These are phyloP conservation scores for Fusarium begoniae DNA, from an alignment of 2,329 filamentous ascomycete species.

Conservation along the genomic window DNA sequence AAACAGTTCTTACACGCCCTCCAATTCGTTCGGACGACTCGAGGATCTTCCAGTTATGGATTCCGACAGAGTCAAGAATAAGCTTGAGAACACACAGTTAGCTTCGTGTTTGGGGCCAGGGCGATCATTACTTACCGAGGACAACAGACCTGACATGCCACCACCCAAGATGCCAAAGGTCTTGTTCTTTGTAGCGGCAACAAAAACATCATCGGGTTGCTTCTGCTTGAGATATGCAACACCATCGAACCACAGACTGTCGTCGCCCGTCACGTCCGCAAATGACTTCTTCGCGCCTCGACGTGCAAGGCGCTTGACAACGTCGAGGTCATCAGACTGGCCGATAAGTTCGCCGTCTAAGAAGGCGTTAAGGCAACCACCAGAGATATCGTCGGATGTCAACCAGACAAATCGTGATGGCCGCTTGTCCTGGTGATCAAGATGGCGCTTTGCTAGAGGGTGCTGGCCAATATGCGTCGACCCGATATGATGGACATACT, in stretches of 20 bases:
- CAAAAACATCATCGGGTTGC: constrained; percentile 36
- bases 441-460: constrained; percentile 33
- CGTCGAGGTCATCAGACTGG: constrained; percentile 13
- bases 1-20: constrained; percentile 54
- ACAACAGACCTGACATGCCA: constrained; percentile 47
- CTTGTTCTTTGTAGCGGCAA: constrained; percentile 37
- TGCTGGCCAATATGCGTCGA: constrained; percentile 36
- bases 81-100: constrained; percentile 8
- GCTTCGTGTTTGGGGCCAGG: rapidly evolving
- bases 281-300: neutral
- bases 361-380: constrained; percentile 38
- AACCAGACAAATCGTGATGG: constrained; percentile 40
- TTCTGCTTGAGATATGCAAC: constrained; percentile 40
- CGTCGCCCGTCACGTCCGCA: neutral
- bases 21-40: constrained; percentile 54
- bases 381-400: neutral
- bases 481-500: constrained; percentile 30
- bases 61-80: constrained; percentile 54
- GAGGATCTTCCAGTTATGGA: constrained; percentile 56
- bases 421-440: constrained; percentile 12
- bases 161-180: constrained; percentile 48
- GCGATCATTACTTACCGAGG: neutral
- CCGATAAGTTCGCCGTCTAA: constrained; percentile 28
- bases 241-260: constrained; percentile 38
- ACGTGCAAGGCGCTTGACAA: neutral